A percentile compares a stretch with the other conserved stretches of the same genome.
These are phyloP conservation scores for Cupressus sempervirens DNA, from an alignment of 75 land plant genomes.

Conservation along the genomic window DNA sequence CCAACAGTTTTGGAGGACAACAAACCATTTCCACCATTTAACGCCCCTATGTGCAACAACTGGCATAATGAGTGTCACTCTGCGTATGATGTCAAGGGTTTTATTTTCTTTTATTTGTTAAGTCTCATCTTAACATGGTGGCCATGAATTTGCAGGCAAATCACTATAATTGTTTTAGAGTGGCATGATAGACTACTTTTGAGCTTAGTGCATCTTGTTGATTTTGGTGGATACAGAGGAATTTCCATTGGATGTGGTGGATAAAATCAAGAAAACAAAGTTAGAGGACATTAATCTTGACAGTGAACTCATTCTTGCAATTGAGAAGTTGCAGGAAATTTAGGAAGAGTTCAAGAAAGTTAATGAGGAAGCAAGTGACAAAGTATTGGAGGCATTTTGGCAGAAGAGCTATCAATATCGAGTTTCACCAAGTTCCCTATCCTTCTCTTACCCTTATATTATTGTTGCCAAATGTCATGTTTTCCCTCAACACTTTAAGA, in stretches of 20 bases:
- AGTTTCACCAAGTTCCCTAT: no score
- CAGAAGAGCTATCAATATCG: no score
- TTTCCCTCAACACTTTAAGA: no score
- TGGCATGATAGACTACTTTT: background rate
- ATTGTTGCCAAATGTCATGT: no score
- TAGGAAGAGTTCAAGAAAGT: slow-evolving; percentile 87
- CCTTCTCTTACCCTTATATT: no score
- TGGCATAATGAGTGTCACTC: no score
- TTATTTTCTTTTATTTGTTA: background rate
- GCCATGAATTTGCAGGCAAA: background rate
- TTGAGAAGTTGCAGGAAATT: slow-evolving; percentile 86
- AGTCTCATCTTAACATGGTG: no score
- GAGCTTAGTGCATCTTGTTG: background rate
- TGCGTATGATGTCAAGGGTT: background rate
- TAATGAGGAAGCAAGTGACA: slow-evolving; percentile 50
- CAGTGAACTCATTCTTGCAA: slow-evolving; percentile 54
- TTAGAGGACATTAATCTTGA: slow-evolving; percentile 31
- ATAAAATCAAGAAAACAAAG: slow-evolving; percentile 52
- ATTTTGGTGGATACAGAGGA: background rate
- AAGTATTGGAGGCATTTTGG: slow-evolving; percentile 47
- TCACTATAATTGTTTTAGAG: background rate
- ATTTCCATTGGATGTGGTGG: background rate
- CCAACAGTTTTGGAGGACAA: no score
- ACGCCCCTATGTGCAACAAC: no score
- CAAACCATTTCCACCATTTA: no score